Evolutionary conservation across 2,329 filamentous ascomycete genomes (phyloP).

Genomic region (Clarireedia hainanense): DNA sequence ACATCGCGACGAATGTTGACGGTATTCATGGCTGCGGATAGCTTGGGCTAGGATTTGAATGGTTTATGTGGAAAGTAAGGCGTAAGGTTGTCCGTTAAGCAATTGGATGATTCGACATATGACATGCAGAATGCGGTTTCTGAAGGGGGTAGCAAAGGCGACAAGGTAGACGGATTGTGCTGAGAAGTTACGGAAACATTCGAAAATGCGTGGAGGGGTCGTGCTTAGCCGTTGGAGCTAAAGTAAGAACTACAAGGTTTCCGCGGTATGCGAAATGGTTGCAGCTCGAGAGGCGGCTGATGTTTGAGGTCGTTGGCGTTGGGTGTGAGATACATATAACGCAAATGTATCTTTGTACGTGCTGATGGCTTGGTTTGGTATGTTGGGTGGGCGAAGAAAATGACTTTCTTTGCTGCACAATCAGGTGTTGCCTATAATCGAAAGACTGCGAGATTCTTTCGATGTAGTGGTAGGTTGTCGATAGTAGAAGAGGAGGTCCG

Average conservation of each 20-base stretch:
- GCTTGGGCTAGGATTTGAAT: conserved; percentile 13
- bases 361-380: conserved; percentile 25
- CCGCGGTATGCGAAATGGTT: conserved; percentile 91
- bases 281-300: conserved; percentile 90
- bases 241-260: conserved; percentile 87
- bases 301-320: conserved; percentile 84
- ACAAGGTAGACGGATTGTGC: conserved; percentile 38
- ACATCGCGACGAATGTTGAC: conserved; percentile 98
- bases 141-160: conserved; percentile 40
- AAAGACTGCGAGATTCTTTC: neutral
- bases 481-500: no score
- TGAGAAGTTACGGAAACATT: conserved; percentile 36
- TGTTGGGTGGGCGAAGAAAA: conserved; percentile 15
- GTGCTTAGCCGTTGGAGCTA: conserved; percentile 82
- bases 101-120: conserved; percentile 33
- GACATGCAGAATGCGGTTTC: conserved; percentile 32
- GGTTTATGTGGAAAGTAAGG: conserved; percentile 14
- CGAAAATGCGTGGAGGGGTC: conserved; percentile 12
- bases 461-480: no score
- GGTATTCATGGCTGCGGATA: conserved; percentile 75
- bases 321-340: conserved; percentile 37
- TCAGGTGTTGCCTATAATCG: neutral
- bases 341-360: conserved; percentile 23
- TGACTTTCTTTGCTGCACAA: neutral
- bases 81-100: conserved; percentile 16